Conservation (phyloP, 1,284 basidiomycete species). For the Chondrostereum purpureum region DNA sequence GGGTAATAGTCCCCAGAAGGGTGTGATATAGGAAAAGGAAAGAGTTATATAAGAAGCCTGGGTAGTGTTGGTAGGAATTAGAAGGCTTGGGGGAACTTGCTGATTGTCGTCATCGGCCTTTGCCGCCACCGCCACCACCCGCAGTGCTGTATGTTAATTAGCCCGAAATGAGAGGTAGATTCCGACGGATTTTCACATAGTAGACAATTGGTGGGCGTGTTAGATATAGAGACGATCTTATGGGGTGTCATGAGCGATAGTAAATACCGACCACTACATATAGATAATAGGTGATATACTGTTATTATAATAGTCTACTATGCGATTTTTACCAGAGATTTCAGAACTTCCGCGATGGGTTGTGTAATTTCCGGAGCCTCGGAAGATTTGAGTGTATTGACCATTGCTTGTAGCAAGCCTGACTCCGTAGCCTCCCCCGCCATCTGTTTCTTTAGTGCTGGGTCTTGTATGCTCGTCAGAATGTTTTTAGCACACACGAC, state of each 20-base stretch:
- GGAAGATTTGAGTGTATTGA: constrained; percentile 37
- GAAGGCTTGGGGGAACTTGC: no score
- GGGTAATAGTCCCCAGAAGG: neutral
- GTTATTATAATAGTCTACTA: neutral
- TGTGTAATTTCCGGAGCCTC: constrained; percentile 27
- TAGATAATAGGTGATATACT: neutral
- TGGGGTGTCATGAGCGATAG: no score
- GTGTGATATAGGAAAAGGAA: neutral
- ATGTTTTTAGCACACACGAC: constrained; percentile 67
- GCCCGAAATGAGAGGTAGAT: no score
- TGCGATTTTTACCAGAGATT: constrained; percentile 24
- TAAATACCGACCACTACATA: no score
- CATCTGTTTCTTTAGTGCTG: constrained; percentile 31
- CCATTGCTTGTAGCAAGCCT: constrained; percentile 44
- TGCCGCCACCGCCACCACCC: constrained; percentile 3
- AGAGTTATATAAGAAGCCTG: neutral
- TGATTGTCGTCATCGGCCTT: constrained; percentile 3
- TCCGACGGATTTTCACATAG: no score
- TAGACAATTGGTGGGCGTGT: no score
- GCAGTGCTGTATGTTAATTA: neutral
- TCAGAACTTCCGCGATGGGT: constrained; percentile 40
- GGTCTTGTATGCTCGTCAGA: constrained; percentile 38
- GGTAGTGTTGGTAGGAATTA: no score
- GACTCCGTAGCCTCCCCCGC: constrained; percentile 42
- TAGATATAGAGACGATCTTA: no score